phyloP scores from a whole-genome alignment of 2,329 filamentous ascomycete genomes.

The Lasiodiplodia sp. region DNA sequence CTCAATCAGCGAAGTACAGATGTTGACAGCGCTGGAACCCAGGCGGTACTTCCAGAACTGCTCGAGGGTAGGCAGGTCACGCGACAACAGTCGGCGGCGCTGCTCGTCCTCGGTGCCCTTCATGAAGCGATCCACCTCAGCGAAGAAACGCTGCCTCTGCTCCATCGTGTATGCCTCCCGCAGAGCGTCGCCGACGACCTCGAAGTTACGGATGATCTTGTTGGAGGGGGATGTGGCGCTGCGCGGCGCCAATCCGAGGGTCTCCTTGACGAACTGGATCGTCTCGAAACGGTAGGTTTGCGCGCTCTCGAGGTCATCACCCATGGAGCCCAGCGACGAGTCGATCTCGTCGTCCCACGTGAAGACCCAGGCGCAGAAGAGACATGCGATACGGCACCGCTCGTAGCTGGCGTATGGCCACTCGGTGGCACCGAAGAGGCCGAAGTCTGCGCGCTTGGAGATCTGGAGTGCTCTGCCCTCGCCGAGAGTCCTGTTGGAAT shows the following conservation, averaged over 20 bases:
- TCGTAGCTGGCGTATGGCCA: constrained; percentile 24
- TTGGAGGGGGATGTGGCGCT: constrained; percentile 1
- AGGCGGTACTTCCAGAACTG: constrained; percentile 24
- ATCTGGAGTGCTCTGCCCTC: constrained; percentile 6
- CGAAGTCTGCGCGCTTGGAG: constrained; percentile 22
- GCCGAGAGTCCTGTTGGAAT: constrained; percentile 8
- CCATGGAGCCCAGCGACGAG: constrained; percentile 17
- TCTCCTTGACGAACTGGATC: constrained; percentile 19
- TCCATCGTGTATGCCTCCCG: not conserved
- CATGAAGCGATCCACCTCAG: constrained; percentile 19
- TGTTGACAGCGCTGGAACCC: constrained; percentile 12
- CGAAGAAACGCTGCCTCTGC: constrained; percentile 8
- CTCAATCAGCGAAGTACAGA: constrained; percentile 16
- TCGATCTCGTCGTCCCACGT: constrained; percentile 26
- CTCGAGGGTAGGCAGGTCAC: constrained; percentile 1
- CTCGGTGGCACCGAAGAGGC: constrained; percentile 19
- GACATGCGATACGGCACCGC: constrained; percentile 15
- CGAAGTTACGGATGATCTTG: constrained; percentile 27
- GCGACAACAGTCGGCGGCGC: constrained; percentile 2
- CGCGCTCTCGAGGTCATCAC: constrained; percentile 19
- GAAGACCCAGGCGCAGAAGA: constrained; percentile 25
- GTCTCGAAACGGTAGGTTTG: constrained; percentile 23
- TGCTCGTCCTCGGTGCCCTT: constrained; percentile 20
- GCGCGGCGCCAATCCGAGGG: constrained; percentile 2
- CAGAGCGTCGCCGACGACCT: constrained; percentile 8